These are phyloP conservation scores for Ascochyta pisi DNA, from an alignment of 2,329 filamentous ascomycete genomes.

Conservation along the genomic window DNA sequence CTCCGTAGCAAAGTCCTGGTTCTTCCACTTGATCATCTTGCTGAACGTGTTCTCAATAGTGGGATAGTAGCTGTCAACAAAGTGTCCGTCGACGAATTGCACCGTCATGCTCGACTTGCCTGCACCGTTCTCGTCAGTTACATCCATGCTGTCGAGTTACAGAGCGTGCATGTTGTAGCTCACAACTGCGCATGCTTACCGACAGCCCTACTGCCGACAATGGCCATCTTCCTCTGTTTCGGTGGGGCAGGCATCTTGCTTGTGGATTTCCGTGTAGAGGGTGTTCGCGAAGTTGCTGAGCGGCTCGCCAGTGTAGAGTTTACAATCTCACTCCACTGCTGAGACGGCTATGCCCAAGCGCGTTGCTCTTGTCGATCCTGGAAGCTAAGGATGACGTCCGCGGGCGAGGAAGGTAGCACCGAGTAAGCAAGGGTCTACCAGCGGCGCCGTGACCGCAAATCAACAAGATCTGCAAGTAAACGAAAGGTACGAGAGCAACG, in stretches of 20 bases:
- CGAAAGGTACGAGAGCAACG: not conserved
- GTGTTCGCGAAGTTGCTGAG: conserved; percentile 19
- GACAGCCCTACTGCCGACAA: conserved; percentile 92
- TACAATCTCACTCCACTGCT: conserved; percentile 25
- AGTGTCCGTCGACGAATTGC: conserved; percentile 95
- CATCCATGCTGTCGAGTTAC: not conserved
- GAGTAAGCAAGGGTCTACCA: conserved; percentile 12
- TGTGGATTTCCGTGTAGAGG: not conserved
- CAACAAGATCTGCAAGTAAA: conserved; percentile 1
- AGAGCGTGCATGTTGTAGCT: conserved; percentile 22
- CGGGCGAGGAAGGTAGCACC: conserved; percentile 15
- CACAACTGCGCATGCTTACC: conserved; percentile 60
- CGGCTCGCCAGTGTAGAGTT: conserved; percentile 33
- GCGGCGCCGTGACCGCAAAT: conserved; percentile 25
- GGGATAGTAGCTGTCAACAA: conserved; percentile 98
- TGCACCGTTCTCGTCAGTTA: conserved; percentile 50
- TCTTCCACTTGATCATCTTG: conserved; percentile 91
- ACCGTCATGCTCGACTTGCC: conserved; percentile 98
- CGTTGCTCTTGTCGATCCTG: conserved; percentile 33
- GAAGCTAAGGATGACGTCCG: conserved; percentile 29
- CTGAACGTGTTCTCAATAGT: conserved; percentile 99
- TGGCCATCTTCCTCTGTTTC: conserved; percentile 94
- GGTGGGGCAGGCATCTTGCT: conserved; percentile 70
- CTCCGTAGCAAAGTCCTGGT: conserved; percentile 92
- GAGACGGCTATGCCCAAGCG: conserved; percentile 33